Percentiles rank a stretch among this genome's conserved stretches.
These are phyloP conservation scores for Eucalyptus sp. DNA, from an alignment of 345 rosid genomes.

Conservation along the genomic window DNA sequence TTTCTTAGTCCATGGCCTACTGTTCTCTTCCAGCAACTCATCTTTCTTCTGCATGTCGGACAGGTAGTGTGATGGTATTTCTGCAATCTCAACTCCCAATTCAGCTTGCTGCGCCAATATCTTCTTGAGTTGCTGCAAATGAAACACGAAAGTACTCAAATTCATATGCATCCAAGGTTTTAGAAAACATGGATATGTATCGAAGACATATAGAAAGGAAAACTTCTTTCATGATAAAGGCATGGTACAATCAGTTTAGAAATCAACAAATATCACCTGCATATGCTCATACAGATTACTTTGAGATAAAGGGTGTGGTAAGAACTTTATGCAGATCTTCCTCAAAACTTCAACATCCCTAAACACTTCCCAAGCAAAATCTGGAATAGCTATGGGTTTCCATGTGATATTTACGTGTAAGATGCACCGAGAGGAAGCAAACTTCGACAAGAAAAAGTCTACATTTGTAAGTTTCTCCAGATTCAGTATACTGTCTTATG, in stretches of 20 bases:
- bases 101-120: conserved; percentile 88
- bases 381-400: not conserved
- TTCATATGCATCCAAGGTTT: not conserved
- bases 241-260: not conserved
- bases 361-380: not conserved
- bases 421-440: not conserved
- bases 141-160: not conserved
- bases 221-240: not conserved
- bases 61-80: conserved; percentile 67
- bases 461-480: not conserved
- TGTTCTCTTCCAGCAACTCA: conserved; percentile 8
- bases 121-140: conserved; percentile 76
- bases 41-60: conserved; percentile 27
- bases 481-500: not conserved
- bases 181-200: not conserved
- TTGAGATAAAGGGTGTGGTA: not conserved
- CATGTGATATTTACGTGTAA: not conserved
- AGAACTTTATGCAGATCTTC: not conserved
- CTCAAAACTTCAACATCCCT: not conserved
- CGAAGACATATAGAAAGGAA: not conserved
- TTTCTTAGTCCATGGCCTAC: conserved; percentile 6
- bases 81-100: conserved; percentile 89
- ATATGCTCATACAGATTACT: not conserved
- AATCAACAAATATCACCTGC: not conserved
- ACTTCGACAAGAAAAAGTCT: not conserved